Base-by-base conservation (phyloP, 345 rosid species). In the Camelina neglecta region DNA sequence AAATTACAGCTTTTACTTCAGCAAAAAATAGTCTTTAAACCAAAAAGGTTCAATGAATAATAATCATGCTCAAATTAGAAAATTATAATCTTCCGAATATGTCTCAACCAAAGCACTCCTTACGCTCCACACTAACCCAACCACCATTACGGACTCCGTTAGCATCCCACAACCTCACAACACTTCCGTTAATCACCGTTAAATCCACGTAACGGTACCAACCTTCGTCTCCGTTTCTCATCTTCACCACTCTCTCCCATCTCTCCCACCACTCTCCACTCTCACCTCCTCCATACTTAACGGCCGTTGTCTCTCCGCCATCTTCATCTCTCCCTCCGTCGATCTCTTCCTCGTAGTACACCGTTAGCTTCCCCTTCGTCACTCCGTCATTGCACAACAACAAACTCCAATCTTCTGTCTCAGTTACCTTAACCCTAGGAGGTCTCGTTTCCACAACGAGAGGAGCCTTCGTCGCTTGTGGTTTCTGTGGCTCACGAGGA, bases 91-190 rank as follows among this genome's bases (percentile, higher is more conserved):
- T 35, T 7, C 20, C 5, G 0, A 41, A 24, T 8, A 53, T 41
- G 26, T 69, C 55, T 69, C 26, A 69, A 42, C 31, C 44, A 56
- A 4, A 41, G 2, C 50, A 56, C 33, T 71, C 75, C 57, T 70
- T 55, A 69, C 54, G 45, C 5, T 44, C 10, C 23, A 59, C 11
- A 33, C 23, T 70, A 71, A 59, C 58, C 61, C 67, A 53, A 8
- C 26, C 65, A n/a, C 71, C 53, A 51, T 70, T 61, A 70, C 66
- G 33, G 44, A 16, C 49, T 63, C 75, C 67, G 54, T 71, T 77
- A 66, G 65, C 89, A 38, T 89, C 92, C 98, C 96, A 93, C 48
- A 93, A 75, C 75, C 87, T 81, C 10, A 93, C 92, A 9, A 93
- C 83, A 76, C 81, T 89, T 24, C 98, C 98, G 83, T 86, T 77